Conservation (phyloP, 2,329 filamentous ascomycete species). For the Fusarium concolor region DNA sequence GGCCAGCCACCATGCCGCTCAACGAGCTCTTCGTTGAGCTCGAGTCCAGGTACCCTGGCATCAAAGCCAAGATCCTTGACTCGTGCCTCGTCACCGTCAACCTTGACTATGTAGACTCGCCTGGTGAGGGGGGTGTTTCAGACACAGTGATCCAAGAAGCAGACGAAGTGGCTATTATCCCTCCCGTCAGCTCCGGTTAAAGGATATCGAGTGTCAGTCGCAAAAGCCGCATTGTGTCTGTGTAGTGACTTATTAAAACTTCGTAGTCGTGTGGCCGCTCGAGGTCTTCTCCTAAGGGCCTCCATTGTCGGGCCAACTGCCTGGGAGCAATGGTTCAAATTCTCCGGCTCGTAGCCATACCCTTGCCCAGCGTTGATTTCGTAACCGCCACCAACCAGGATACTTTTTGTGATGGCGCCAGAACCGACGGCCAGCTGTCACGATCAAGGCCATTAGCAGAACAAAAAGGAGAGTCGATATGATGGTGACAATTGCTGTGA, state of each 20-base stretch:
- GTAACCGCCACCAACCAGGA: conserved; percentile 35
- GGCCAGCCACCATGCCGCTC: conserved; percentile 75
- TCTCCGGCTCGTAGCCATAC: conserved; percentile 40
- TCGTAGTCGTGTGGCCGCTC: conserved; percentile 16
- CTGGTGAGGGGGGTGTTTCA: conserved; percentile 55
- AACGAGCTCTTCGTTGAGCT: conserved; percentile 73
- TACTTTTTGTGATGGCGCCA: conserved; percentile 38
- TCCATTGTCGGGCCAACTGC: conserved; percentile 9
- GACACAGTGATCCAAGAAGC: conserved; percentile 71
- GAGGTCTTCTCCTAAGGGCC: conserved; percentile 8
- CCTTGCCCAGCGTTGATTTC: conserved; percentile 30
- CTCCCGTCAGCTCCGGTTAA: conserved; percentile 87
- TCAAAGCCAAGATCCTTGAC: conserved; percentile 73
- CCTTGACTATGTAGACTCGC: conserved; percentile 80
- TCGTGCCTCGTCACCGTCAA: conserved; percentile 85
- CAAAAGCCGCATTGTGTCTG: conserved; percentile 16
- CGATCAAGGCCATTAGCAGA: conserved; percentile 41
- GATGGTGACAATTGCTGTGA: conserved; percentile 47
- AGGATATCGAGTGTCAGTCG: conserved; percentile 26
- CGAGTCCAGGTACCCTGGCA: conserved; percentile 77
- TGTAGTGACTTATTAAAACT: not conserved
- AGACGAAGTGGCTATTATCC: conserved; percentile 89
- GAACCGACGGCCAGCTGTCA: conserved; percentile 37
- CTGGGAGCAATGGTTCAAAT: conserved; percentile 48
- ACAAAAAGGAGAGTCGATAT: conserved; percentile 46